phyloP scores from a whole-genome alignment of 1,284 basidiomycete genomes.

The Trichosporon faecale region DNA sequence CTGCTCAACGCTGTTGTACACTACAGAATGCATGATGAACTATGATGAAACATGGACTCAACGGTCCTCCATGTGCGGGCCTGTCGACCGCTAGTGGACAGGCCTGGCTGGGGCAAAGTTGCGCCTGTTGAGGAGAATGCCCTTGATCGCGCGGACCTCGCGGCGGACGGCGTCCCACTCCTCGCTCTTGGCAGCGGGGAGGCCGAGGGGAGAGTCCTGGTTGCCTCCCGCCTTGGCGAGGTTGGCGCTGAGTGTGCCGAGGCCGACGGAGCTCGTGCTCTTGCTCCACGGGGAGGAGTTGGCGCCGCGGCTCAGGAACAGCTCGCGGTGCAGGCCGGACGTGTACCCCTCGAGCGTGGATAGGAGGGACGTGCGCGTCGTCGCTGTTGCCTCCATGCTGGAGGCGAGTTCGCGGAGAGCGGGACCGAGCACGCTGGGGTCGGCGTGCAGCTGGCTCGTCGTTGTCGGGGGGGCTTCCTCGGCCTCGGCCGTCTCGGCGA shows the following conservation, averaged over 20 bases:
- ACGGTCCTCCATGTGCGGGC: too few species aligned
- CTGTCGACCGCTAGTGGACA: not conserved
- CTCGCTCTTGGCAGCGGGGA: conserved; percentile 29
- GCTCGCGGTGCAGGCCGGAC: conserved; percentile 42
- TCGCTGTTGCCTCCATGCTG: conserved; percentile 42
- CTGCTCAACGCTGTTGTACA: too few species aligned
- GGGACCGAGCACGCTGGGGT: conserved; percentile 20
- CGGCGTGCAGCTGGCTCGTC: conserved; percentile 17
- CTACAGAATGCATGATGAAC: not conserved
- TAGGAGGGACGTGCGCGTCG: conserved; percentile 47
- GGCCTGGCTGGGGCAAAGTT: conserved; percentile 27
- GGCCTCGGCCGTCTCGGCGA: conserved; percentile 9
- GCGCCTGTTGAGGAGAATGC: conserved; percentile 48
- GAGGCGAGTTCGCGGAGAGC: conserved; percentile 31
- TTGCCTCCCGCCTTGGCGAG: conserved; percentile 28
- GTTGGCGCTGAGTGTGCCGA: conserved; percentile 37
- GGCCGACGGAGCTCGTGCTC: conserved; percentile 26
- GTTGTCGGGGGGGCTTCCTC: conserved; percentile 10
- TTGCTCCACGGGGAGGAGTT: conserved; percentile 14
- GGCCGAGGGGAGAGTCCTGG: conserved; percentile 15
- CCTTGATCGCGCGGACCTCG: conserved; percentile 51
- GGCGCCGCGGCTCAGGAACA: conserved; percentile 27
- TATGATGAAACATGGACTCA: not conserved
- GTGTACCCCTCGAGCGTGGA: conserved; percentile 48
- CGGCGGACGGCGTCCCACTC: conserved; percentile 49